Evolutionary conservation across 257 asterid genomes (phyloP), one percentile per base, ranked within the genome.

Genomic region (Jacaranda copaia): DNA sequence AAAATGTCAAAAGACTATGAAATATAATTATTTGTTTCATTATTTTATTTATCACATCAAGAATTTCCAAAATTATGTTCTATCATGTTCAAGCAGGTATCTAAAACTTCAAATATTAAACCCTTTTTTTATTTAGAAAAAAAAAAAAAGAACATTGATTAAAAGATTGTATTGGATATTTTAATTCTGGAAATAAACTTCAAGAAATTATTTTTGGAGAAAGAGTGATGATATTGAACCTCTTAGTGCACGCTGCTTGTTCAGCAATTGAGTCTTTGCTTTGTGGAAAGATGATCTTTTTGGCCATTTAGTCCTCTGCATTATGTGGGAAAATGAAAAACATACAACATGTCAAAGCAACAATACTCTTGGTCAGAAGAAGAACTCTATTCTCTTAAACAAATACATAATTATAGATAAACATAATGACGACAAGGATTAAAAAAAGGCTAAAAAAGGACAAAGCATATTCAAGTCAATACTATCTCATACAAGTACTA

Each of bases 261-360:
- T 77, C 53, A 81, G 20, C 32, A 81, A 46, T 59, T 49, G 81
- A 65, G 81, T 81, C 81, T 73, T 81, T 39, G 76, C 82, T 60
- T 81, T 81, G 55, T 60, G 39, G 68, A 77, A 11, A 64, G 75
- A 73, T n/a, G 82, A 32, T 35, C 43, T 45, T 7, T 36, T 57
- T 15, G 74, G 68, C 8, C 52, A 8, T 6, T 61, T 66, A 77
- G 51, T 20, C 66, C 51, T 57, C 85, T 76, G 79, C 72, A 57
- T 15, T 5, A 20, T 42, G 18, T 16, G 11, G 60, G 10, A 64
- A 32, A 63, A 25, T 9, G 32, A 35, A 60, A 32, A 59, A n/a
- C 32, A 25, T 25, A 25, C 32, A 25, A 25, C 32, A 25, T 25
- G 2, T 25, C 32, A 25, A 25, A 25, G 32, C 32, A 25, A 25